These are phyloP conservation scores for Fusarium brevicatenulatum DNA, from an alignment of 2,329 filamentous ascomycete species.

Conservation along the genomic window DNA sequence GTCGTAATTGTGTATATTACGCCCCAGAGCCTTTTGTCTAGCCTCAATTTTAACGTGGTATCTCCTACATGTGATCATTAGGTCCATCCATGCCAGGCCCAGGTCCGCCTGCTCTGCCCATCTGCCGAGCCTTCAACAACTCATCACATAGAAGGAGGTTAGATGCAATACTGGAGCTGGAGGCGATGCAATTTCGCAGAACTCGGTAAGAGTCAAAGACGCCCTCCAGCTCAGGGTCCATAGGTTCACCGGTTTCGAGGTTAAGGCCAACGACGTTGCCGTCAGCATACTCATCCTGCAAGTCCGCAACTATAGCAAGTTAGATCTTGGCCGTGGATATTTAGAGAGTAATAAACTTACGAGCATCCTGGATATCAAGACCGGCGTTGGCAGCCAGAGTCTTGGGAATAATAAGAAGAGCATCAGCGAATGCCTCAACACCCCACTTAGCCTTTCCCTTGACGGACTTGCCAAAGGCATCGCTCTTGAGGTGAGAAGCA, in stretches of 20 bases:
- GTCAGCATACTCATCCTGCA: constrained; percentile 87
- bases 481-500: constrained; percentile 85
- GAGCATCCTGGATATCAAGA: constrained; percentile 94
- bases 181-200: constrained; percentile 90
- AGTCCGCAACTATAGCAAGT: constrained; percentile 72
- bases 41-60: constrained; percentile 49
- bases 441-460: constrained; percentile 99
- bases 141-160: constrained; percentile 97
- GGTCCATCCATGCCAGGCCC: constrained; percentile 73
- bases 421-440: constrained; percentile 93
- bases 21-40: constrained; percentile 50
- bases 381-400: constrained; percentile 95
- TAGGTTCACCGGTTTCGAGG: constrained; percentile 85
- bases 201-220: constrained; percentile 98
- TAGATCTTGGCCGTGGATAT: constrained; percentile 17
- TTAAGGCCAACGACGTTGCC: constrained; percentile 90
- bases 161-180: constrained; percentile 92
- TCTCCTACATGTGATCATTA: constrained; percentile 61
- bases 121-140: constrained; percentile 96
- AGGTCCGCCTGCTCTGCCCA: constrained; percentile 74
- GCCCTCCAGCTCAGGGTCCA: constrained; percentile 93
- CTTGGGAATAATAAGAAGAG: constrained; percentile 95
- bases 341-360: constrained; percentile 65
- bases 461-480: constrained; percentile 86
- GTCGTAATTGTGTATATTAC: constrained; percentile 41